Conservation (phyloP, 2,329 filamentous ascomycete genomes). For the Colletotrichum kahawae region DNA sequence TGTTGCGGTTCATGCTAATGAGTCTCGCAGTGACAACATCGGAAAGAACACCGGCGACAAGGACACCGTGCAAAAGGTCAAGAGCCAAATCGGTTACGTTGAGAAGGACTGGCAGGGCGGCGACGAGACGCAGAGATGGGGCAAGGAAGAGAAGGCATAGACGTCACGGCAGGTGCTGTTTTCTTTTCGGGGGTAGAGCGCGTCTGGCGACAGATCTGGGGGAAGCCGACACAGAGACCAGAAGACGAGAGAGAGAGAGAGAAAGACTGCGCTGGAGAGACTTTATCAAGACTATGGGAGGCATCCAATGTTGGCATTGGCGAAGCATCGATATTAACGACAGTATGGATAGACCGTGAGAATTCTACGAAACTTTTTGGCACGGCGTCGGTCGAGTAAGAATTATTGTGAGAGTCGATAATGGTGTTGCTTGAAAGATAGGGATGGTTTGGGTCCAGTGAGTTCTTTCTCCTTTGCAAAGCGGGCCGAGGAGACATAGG, state of each 20-base stretch:
- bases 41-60: slow-evolving; percentile 94
- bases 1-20: not conserved
- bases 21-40: slow-evolving; percentile 68
- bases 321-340: not conserved
- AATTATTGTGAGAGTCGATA: accelerated
- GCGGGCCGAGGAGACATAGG: not conserved
- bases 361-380: not conserved
- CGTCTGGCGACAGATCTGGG: slow-evolving; percentile 4
- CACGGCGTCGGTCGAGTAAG: not conserved
- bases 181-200: not conserved
- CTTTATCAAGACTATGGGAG: not conserved
- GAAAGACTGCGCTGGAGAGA: not conserved
- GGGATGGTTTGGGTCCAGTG: accelerated
- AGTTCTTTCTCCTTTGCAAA: not conserved
- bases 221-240: not conserved
- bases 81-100: slow-evolving; percentile 82
- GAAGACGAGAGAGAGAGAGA: not conserved
- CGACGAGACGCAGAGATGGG: slow-evolving; percentile 86
- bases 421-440: not conserved
- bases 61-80: slow-evolving; percentile 79
- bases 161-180: not conserved
- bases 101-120: slow-evolving; percentile 85
- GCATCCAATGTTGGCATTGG: not conserved
- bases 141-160: slow-evolving; percentile 48
- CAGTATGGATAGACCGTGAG: not conserved